Percentiles rank a stretch among this genome's conserved stretches.
Conservation (phyloP, 169 alveolate genomes). For the Perkinsus marinus region DNA sequence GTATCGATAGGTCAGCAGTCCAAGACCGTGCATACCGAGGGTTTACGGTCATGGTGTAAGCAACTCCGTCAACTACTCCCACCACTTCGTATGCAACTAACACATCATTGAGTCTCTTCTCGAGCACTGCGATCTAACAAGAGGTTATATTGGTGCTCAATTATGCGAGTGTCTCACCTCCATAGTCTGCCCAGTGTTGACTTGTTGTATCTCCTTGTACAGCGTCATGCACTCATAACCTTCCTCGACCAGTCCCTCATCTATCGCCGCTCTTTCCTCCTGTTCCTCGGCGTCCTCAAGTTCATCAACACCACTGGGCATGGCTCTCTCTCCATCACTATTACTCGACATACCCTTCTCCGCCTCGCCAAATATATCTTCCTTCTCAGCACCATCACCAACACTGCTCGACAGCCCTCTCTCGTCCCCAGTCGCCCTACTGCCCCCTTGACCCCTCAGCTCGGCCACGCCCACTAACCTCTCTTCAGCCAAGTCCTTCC, state of each 20-base stretch:
- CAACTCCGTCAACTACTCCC: not conserved
- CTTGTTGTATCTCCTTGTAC: not conserved
- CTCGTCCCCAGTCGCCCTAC: not conserved
- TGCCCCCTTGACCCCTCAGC: not conserved
- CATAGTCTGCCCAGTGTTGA: not conserved
- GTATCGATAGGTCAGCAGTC: not conserved
- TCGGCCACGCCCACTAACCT: not conserved
- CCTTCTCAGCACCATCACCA: not conserved
- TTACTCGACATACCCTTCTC: not conserved
- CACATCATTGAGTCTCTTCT: not conserved
- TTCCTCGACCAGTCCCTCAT: not conserved
- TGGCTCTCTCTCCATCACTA: not conserved
- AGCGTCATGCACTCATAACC: not conserved
- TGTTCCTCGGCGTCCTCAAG: not conserved
- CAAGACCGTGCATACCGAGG: not conserved
- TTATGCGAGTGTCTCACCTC: not conserved
- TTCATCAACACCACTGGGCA: too few relatives aligned
- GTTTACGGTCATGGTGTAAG: not conserved
- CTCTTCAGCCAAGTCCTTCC: not conserved
- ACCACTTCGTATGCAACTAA: not conserved
- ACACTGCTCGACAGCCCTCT: not conserved
- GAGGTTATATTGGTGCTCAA: not conserved
- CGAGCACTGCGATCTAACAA: not conserved
- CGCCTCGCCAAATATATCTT: not conserved
- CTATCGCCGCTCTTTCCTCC: not conserved